Percentiles rank a stretch among this genome's conserved stretches.
Conservation (phyloP, 2,329 filamentous ascomycete genomes). For the Fusarium compactum region DNA sequence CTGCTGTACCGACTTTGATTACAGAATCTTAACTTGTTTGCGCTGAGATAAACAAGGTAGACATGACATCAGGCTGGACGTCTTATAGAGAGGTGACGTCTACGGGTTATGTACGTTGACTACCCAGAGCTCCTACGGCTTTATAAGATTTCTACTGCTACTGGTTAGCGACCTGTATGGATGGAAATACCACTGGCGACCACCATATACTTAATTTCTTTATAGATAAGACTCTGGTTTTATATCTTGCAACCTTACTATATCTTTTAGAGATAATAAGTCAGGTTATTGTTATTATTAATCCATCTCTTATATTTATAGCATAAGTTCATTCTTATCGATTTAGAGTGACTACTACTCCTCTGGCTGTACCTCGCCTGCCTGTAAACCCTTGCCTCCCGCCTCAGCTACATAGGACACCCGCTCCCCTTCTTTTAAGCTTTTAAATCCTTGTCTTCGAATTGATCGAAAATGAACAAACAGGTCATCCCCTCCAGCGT, state of each 20-base stretch:
- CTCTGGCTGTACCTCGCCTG: fast-evolving
- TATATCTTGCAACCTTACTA: not conserved
- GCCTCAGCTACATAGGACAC: not conserved
- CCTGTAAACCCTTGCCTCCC: not conserved
- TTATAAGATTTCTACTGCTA: too few species aligned
- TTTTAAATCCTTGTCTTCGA: not conserved
- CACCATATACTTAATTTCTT: too few species aligned
- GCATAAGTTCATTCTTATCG: not conserved
- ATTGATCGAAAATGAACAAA: not conserved
- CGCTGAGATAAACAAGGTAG: too few species aligned
- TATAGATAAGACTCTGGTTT: not conserved
- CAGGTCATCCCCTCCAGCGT: not conserved
- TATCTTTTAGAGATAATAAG: too few species aligned
- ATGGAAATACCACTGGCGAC: too few species aligned
- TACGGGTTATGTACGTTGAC: too few species aligned
- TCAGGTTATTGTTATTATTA: not conserved
- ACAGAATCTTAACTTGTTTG: too few species aligned
- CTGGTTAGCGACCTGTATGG: too few species aligned
- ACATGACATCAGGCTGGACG: too few species aligned
- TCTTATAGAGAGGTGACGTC: too few species aligned
- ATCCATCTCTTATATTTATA: not conserved
- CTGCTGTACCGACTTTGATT: too few species aligned
- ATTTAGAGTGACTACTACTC: not conserved
- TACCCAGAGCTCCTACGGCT: too few species aligned
- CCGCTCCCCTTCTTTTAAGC: not conserved